phyloP scores from a whole-genome alignment of 768 basidiomycete species.

The Exidia glandulosa region DNA sequence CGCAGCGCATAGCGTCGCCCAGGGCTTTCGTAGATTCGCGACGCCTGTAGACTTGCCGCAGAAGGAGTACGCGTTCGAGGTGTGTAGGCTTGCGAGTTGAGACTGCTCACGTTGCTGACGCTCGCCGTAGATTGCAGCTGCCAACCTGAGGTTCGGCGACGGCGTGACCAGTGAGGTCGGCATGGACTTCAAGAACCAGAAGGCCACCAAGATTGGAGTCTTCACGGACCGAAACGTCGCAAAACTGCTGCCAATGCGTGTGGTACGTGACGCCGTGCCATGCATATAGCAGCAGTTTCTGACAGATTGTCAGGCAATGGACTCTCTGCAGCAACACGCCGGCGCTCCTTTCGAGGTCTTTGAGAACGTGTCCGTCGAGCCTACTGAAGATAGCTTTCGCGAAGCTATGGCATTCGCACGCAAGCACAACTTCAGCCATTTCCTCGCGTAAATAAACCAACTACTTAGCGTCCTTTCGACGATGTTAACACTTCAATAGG shows the following conservation, averaged over 20 bases:
- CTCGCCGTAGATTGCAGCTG: slow-evolving; percentile 60
- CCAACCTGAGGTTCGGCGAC: slow-evolving; percentile 81
- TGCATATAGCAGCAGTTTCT: neutral
- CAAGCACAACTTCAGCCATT: slow-evolving; percentile 82
- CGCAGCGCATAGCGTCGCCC: slow-evolving; percentile 34
- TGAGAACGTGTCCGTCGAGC: slow-evolving; percentile 75
- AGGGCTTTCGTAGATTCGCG: slow-evolving; percentile 61
- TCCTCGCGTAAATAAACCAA: slow-evolving; percentile 55
- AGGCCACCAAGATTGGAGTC: slow-evolving; percentile 83
- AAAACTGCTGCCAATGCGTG: slow-evolving; percentile 71
- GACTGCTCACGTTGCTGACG: neutral
- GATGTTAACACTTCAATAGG: slow-evolving; percentile 28
- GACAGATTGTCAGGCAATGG: slow-evolving; percentile 43
- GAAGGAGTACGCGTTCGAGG: slow-evolving; percentile 92
- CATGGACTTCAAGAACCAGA: slow-evolving; percentile 92
- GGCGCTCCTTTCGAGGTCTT: slow-evolving; percentile 75
- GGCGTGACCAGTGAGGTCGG: slow-evolving; percentile 86
- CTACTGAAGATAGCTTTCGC: slow-evolving; percentile 83
- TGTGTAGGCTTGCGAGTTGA: slow-evolving; percentile 13
- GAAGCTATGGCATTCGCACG: slow-evolving; percentile 84
- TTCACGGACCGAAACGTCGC: slow-evolving; percentile 86
- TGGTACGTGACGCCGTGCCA: slow-evolving; percentile 34
- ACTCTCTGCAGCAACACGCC: slow-evolving; percentile 65
- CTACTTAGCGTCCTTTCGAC: neutral
- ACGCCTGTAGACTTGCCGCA: slow-evolving; percentile 61